A percentile compares a stretch with the other conserved stretches of the same genome.
phyloP scores from a whole-genome alignment of 805 yeast species.

The Barnettozyma pratensis region DNA sequence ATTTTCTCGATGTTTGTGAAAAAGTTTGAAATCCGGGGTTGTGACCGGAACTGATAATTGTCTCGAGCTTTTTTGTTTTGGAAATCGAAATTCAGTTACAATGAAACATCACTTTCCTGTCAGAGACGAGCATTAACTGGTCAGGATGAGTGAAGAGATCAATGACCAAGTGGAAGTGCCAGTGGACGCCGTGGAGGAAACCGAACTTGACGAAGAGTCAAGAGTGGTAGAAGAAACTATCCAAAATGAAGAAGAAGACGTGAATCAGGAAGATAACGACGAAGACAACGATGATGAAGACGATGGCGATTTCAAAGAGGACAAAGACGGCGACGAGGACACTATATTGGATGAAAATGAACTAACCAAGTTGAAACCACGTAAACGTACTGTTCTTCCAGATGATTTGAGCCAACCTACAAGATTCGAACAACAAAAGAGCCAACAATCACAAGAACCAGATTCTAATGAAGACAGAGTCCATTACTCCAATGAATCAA shows the following conservation, averaged over 20 bases:
- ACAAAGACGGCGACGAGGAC: slow-evolving; percentile 4
- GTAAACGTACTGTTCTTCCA: slow-evolving; percentile 16
- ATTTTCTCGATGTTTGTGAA: neutral
- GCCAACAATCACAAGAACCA: slow-evolving; percentile 1
- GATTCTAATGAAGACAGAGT: slow-evolving; percentile 25
- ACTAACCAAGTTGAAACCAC: slow-evolving; percentile 15
- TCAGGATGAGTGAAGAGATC: neutral
- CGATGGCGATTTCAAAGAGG: slow-evolving; percentile 8
- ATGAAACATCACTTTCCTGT: no score
- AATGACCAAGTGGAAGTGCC: slow-evolving; percentile 1
- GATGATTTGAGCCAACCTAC: slow-evolving; percentile 7
- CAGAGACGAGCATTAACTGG: neutral
- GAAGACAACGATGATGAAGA: slow-evolving; percentile 23
- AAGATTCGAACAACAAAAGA: slow-evolving; percentile 1
- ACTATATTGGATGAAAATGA: slow-evolving; percentile 26
- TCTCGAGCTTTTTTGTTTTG: neutral
- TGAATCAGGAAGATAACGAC: slow-evolving; percentile 3
- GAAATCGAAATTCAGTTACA: neutral
- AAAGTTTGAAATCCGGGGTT: neutral
- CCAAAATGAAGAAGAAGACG: slow-evolving; percentile 1
- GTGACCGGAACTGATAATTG: neutral
- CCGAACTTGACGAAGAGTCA: neutral
- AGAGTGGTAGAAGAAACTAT: neutral
- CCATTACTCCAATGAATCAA: slow-evolving; percentile 11
- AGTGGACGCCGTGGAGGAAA: neutral